Evolutionary conservation across 371 early-diverging fungal species (phyloP), one percentile per base, ranked within the genome.

Genomic region (Mortierella sp.): DNA sequence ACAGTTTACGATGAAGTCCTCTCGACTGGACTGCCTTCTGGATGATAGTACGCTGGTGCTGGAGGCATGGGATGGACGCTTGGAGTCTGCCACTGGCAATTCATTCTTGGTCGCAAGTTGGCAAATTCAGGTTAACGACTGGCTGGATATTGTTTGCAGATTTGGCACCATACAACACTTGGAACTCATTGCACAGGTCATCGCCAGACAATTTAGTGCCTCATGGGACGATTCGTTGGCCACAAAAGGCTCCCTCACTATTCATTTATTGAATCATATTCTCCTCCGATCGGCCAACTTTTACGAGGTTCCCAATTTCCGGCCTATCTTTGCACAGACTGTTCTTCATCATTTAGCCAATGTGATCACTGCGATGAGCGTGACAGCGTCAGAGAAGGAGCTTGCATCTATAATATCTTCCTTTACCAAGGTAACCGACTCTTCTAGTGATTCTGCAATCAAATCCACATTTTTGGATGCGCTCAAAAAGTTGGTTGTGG

Each of bases 211-310:
- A 15, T 66, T 71, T 35, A 67, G 66, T 56, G 47, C 76, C 17
- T 19, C 57, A 66, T 72, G 12, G 22, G 76, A 1, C 60, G 2
- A 61, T 32, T 53, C 45, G 32, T 1, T 42, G 0, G 29, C 45
- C 12, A 23, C 51, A 12, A 19, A 51, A 10, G 59, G 29, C 35
- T 34, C 70, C 8, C 56, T 85, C 32, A 76, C 84, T 35, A 76
- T 84, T 8, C 82, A 79, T 28, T 40, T 66, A 0, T 37, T 88
- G 47, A 86, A 79, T 35, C 73, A 75, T 35, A 66, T 68, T 7
- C 58, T 89, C 15, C 63, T 90, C 5, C 82, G 89, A 51, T 87
- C 88, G 0, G 87, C 90, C 55, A 84, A 86, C 55, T 88, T 90
- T 43, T 90, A 90, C 68, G 90, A 90, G 66, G 85, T 88, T 0